phyloP scores from a whole-genome alignment of 805 yeast species.

The Hanseniaspora hatyaiensis region DNA sequence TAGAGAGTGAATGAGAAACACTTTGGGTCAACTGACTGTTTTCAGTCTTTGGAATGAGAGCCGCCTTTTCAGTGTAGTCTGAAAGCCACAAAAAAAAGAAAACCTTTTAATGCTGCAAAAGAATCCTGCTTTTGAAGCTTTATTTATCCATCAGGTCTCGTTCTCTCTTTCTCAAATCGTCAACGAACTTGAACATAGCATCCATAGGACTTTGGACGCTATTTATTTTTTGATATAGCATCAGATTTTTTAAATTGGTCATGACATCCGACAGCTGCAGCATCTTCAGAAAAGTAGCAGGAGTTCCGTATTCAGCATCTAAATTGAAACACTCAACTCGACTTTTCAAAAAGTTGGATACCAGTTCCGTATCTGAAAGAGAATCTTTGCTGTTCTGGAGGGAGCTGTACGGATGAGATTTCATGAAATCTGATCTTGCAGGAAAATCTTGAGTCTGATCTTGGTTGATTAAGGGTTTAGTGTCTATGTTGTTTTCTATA shows the following conservation, averaged over 20 bases:
- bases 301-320: conserved; percentile 37
- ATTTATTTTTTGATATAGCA: conserved; percentile 42
- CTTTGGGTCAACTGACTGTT: too few species aligned
- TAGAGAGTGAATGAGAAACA: too few species aligned
- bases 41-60: too few species aligned
- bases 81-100: too few species aligned
- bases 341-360: background rate
- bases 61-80: too few species aligned
- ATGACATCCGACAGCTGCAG: conserved; percentile 70
- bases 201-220: conserved; percentile 44
- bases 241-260: conserved; percentile 56
- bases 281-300: conserved; percentile 53
- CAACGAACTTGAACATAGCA: conserved; percentile 38
- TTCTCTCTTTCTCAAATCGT: conserved; percentile 19
- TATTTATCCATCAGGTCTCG: conserved; percentile 5
- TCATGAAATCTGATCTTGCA: conserved; percentile 5
- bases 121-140: background rate
- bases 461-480: too few species aligned
- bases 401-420: conserved; percentile 1
- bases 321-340: background rate
- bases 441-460: too few species aligned
- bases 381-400: background rate
- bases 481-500: background rate
- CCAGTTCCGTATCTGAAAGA: background rate
- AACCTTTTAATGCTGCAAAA: background rate